Evolutionary conservation across 805 yeast species (phyloP), one percentile per base, ranked within the genome.

Genomic region (Middelhovenomyces tepae): DNA sequence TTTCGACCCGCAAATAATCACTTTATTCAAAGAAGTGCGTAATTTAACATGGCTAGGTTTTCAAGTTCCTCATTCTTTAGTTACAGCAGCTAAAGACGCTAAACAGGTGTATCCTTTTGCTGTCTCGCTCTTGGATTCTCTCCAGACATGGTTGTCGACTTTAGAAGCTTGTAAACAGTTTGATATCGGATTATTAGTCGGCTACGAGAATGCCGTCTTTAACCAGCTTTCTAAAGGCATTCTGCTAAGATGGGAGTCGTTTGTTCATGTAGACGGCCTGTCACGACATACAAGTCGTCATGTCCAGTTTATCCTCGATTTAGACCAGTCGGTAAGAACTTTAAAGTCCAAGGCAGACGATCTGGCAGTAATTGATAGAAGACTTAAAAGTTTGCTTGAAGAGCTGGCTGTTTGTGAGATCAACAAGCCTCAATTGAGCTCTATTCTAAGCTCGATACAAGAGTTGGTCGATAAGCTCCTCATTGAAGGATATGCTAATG

Each of bases 81-180:
- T 59, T 9, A 46, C 67, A 2, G 64, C 60, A 17, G 63, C 83
- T 1, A 63, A 71, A 27, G 67, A 63, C 19, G 60, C 76, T 2
- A 62, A 69, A 35, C 57, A 63, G 19, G 46, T 79, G 0, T 67
- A 74, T 32, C 84, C 87, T 0, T 65, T 67, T 40, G 78, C 81
- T 0, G 56, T 66, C 3, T 59, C 67, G 7, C 39, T 84, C 5
- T 50, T 56, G 4, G 87, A 80, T 37, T 65, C 73, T 5, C 32
- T 78, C 3, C 49, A 51, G 5, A 54, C 65, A 1, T 58, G 76
- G 32, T 50, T 59, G 31, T 41, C 51, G 2, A 16, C 32, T 0
- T 44, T 48, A 0, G 45, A 64, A n/a, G 61, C 53, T 0, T 47
- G 54, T 4, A 59, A 71, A 0, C 57, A 59, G 4, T 69, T 65